Percentiles rank a stretch among this genome's conserved stretches.
Evolutionary conservation across 106 monocot genomes (phyloP).

Genomic region (Triglochin maritima): DNA sequence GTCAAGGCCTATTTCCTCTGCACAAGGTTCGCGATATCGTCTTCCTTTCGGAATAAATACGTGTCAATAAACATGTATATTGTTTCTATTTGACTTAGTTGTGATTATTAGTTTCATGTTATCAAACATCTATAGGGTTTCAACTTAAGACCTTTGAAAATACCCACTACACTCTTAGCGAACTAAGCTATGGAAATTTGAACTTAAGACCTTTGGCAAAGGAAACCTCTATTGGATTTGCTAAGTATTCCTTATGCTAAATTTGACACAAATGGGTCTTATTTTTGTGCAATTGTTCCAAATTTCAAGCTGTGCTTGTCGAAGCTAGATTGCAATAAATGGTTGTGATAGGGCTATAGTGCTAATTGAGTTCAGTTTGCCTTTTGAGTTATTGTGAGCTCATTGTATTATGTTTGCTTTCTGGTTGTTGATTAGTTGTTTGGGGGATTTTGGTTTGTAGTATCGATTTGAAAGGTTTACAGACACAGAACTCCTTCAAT

Average conservation of each 20-base stretch:
- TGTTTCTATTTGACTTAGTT: too few relatives aligned
- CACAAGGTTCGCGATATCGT: slow-evolving; percentile 4
- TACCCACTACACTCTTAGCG: background rate
- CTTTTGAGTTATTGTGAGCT: too few relatives aligned
- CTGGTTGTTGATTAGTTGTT: background rate
- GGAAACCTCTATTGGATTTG: too few relatives aligned
- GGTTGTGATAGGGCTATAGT: background rate
- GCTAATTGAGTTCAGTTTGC: background rate
- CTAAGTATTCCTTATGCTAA: too few relatives aligned
- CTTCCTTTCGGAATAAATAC: too few relatives aligned
- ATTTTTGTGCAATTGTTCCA: too few relatives aligned
- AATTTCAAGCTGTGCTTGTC: background rate
- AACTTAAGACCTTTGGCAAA: too few relatives aligned
- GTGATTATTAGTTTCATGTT: too few relatives aligned
- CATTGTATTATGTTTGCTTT: background rate
- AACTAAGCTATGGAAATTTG: background rate
- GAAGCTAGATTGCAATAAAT: background rate
- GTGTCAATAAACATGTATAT: too few relatives aligned
- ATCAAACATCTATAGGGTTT: background rate
- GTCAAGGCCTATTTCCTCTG: slow-evolving; percentile 20
- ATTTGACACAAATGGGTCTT: too few relatives aligned
- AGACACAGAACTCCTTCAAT: slow-evolving; percentile 79
- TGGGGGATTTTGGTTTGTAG: slow-evolving; percentile 20
- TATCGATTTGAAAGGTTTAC: slow-evolving; percentile 84
- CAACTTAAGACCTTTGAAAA: background rate